Conservation (phyloP, 352 stramenopile species). For the Phytophthora agathidicida region DNA sequence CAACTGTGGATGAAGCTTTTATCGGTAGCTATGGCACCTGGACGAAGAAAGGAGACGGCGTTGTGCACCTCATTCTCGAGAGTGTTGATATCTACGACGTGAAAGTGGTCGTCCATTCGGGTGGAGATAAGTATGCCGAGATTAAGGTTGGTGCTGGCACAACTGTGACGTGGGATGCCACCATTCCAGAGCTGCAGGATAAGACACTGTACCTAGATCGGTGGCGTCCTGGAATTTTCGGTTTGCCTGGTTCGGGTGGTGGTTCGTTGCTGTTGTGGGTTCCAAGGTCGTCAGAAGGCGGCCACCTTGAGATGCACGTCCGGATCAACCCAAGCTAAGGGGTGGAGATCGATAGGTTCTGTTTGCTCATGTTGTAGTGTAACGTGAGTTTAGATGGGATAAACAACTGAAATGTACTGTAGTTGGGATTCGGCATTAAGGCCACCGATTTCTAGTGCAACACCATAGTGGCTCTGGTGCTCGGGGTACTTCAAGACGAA, state of each 20-base stretch:
- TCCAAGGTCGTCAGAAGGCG: conserved; percentile 35
- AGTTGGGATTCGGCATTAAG: no score
- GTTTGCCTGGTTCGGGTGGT: conserved; percentile 18
- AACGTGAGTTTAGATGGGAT: no score
- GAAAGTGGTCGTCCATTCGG: conserved; percentile 24
- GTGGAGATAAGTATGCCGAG: conserved; percentile 25
- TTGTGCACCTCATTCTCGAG: conserved; percentile 26
- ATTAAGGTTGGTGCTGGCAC: conserved; percentile 13
- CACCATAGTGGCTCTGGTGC: no score
- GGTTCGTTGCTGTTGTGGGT: conserved; percentile 43
- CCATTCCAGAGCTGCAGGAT: conserved; percentile 24
- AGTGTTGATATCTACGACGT: conserved; percentile 28
- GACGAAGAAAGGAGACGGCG: conserved; percentile 32
- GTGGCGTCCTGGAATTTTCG: conserved; percentile 22
- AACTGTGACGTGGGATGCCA: conserved; percentile 27
- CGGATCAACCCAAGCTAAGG: conserved; percentile 36
- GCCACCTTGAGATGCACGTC: conserved; percentile 38
- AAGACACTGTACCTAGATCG: conserved; percentile 28
- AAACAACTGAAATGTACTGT: no score
- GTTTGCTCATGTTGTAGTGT: no score
- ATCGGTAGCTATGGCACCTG: conserved; percentile 32
- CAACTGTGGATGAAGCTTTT: conserved; percentile 33
- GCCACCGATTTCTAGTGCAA: no score
- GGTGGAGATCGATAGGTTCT: no score
- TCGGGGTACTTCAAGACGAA: no score